phyloP scores from a whole-genome alignment of 257 asterid species.

The Eucommia ulmoides region DNA sequence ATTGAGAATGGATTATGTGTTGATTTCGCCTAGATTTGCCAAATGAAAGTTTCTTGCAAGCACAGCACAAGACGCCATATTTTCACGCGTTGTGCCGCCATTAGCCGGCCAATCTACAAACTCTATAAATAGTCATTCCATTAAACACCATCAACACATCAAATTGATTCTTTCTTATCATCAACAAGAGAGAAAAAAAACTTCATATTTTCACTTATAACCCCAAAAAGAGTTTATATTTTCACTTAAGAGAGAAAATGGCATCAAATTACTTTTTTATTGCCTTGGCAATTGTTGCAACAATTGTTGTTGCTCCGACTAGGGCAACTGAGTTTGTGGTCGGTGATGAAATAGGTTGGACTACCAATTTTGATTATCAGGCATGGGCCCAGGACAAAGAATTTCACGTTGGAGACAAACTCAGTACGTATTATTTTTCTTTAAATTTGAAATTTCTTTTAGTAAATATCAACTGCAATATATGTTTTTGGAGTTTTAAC shows the following conservation, averaged over 20 bases:
- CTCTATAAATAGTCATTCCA: not conserved
- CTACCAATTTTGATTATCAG: constrained; percentile 15
- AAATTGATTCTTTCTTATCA: not conserved
- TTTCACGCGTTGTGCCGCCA: too few relatives aligned
- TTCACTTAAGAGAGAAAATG: constrained; percentile 12
- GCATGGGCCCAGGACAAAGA: constrained; percentile 24
- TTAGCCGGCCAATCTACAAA: not conserved
- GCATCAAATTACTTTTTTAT: constrained; percentile 18
- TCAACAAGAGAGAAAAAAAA: not conserved
- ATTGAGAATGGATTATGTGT: too few relatives aligned
- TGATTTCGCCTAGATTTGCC: too few relatives aligned
- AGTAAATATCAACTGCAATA: too few relatives aligned
- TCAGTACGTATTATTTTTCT: constrained; percentile 26
- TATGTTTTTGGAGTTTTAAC: too few relatives aligned
- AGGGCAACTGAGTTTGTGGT: constrained; percentile 21
- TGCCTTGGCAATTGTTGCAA: constrained; percentile 9
- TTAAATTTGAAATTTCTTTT: too few relatives aligned
- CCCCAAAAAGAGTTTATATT: not conserved
- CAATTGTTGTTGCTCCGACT: constrained; percentile 14
- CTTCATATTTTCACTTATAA: not conserved
- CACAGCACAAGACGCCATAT: too few relatives aligned
- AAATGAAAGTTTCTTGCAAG: too few relatives aligned
- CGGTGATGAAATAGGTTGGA: constrained; percentile 38
- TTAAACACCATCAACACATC: not conserved
- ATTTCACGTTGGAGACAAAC: constrained; percentile 30